phyloP scores from a whole-genome alignment of 305 asterid genomes.

The Fraxinus platypoda region DNA sequence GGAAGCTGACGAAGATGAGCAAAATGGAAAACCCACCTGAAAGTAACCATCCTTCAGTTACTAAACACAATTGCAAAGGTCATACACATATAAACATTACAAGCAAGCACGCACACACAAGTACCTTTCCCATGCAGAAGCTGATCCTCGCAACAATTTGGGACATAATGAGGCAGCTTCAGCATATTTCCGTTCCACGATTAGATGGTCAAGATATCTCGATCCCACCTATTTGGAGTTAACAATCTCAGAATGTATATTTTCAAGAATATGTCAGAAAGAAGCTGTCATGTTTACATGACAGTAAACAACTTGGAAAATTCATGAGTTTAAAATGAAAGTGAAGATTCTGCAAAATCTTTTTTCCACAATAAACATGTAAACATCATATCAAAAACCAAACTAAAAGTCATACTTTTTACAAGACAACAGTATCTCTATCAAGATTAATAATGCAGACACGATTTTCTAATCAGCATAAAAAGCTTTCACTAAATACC shows the following conservation, averaged over 20 bases:
- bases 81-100: background rate
- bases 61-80: slow-evolving; percentile 8
- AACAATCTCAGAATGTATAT: slow-evolving; percentile 19
- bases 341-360: slow-evolving; percentile 16
- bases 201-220: slow-evolving; percentile 89
- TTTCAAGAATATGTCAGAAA: slow-evolving; percentile 12
- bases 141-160: slow-evolving; percentile 84
- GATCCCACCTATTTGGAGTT: slow-evolving; percentile 72
- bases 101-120: background rate
- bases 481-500: slow-evolving; percentile 4
- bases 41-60: slow-evolving; percentile 26
- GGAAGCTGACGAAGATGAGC: slow-evolving; percentile 99
- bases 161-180: slow-evolving; percentile 98
- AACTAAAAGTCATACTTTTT: slow-evolving; percentile 7
- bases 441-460: slow-evolving; percentile 1
- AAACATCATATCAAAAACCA: background rate
- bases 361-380: background rate
- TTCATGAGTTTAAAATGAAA: background rate
- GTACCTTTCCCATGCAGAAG: slow-evolving; percentile 99
- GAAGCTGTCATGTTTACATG: slow-evolving; percentile 11
- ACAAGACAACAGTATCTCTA: slow-evolving; percentile 9
- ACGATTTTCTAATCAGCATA: slow-evolving; percentile 10
- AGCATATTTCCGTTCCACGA: slow-evolving; percentile 89
- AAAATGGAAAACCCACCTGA: slow-evolving; percentile 96
- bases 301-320: background rate